Base-by-base conservation (phyloP, 1,139 yeast species). In the Debaryomyces sp. region DNA sequence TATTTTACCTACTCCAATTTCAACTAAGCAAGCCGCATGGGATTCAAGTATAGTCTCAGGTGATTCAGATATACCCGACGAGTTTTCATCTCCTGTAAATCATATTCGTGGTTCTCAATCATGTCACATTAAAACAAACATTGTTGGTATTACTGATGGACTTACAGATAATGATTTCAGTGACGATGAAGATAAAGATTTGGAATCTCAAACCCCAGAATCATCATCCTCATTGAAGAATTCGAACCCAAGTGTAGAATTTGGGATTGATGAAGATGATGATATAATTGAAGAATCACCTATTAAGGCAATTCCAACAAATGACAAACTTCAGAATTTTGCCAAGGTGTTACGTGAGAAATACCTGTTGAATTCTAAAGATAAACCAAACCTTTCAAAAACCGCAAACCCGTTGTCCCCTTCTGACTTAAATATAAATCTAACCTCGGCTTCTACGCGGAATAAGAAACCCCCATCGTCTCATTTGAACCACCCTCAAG, bases 251-350 rank as follows among this genome's bases (percentile, higher is more conserved):
- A 26, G 34, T 18, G 18, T 32, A 22, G 51, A 50, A 38, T 54
- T 59, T 45, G 66, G 59, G 9, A 46, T 65, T 23, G 66, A 64
- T 34, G 64, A 60, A n/a, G 63, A 62, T n/a, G 75, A 70, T 29
- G 77, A 71, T 43, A 77, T 71, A 36, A 65, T 75, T 18, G 79
- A 74, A 43, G 80, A 75, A 50, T 74, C 79, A 1, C 80, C 80
- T 2, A 62, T 72, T 4, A 73, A 71, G 37, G 22, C 43, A 1
- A 50, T 45, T 17, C 22, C 41, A 22, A 8, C 29, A 10, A 22
- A 13, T 8, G 43, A 41, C 6, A 51, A 49, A 13, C 40, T 55
- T 13, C 45, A 51, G 2, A 48, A 43, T n/a, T 54, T 66, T 39
- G 60, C 63, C 22, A 50, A 53, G 43, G 46, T 63, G 7, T 62